Evolutionary conservation across 2,329 filamentous ascomycete species (phyloP).

Genomic region (Fusarium stilboides): DNA sequence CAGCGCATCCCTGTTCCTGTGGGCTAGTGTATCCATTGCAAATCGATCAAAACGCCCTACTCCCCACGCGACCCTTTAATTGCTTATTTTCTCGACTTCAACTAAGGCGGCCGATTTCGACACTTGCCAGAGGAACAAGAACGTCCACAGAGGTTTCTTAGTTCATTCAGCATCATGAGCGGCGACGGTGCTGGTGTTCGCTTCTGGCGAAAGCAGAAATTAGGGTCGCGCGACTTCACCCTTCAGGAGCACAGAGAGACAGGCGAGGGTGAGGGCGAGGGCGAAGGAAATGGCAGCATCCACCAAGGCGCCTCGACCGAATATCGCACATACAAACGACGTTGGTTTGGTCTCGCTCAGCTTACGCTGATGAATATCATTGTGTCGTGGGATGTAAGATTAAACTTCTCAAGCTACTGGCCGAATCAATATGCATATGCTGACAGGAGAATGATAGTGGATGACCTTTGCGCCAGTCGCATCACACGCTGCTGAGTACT

Average conservation of each 20-base stretch:
- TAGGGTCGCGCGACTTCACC: conserved; percentile 50
- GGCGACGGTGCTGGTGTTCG: conserved; percentile 42
- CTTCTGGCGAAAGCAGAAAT: conserved; percentile 53
- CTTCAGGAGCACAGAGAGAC: conserved; percentile 48
- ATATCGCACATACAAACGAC: conserved; percentile 78
- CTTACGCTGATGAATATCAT: conserved; percentile 91
- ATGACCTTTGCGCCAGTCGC: conserved; percentile 91
- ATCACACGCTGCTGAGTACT: conserved; percentile 80
- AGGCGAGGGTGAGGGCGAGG: conserved; percentile 43
- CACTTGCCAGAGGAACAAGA: conserved; percentile 22
- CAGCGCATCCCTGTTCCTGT: conserved; percentile 14
- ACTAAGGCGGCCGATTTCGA: background rate
- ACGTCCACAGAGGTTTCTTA: conserved; percentile 12
- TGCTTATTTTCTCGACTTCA: background rate
- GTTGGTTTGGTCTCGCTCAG: conserved; percentile 90
- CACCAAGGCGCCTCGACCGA: conserved; percentile 50
- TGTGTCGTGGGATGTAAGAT: conserved; percentile 93
- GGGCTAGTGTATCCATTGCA: conserved; percentile 1
- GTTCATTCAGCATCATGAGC: conserved; percentile 40
- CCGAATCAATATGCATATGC: conserved; percentile 17
- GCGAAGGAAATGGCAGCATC: conserved; percentile 46
- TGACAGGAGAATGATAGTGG: conserved; percentile 70
- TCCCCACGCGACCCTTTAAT: conserved; percentile 1
- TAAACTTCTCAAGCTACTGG: conserved; percentile 9
- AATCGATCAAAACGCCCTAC: conserved; percentile 10